Evolutionary conservation across 108 stramenopile species (phyloP).

Genomic region (Licmophora abbreviata): DNA sequence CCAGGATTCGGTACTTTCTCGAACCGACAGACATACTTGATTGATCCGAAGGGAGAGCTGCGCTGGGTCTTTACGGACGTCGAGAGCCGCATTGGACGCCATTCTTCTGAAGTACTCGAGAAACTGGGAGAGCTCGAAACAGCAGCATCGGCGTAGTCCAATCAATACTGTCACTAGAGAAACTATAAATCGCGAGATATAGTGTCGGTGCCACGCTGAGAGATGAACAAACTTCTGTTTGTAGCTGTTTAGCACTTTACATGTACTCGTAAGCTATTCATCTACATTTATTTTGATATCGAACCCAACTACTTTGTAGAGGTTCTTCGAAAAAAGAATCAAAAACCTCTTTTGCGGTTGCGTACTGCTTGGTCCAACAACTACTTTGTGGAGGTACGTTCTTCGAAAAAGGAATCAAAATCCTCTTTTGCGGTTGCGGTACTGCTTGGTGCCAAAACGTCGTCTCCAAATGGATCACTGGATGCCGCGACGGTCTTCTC

Average conservation of each 20-base stretch:
- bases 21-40: conserved; percentile 79
- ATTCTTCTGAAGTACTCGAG: conserved; percentile 62
- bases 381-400: conserved; percentile 10
- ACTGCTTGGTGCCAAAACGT: background rate
- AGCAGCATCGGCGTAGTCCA: too few species aligned
- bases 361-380: conserved; percentile 1
- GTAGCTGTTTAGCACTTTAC: too few species aligned
- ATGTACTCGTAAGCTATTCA: background rate
- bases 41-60: conserved; percentile 66
- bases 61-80: conserved; percentile 78
- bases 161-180: too few species aligned
- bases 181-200: too few species aligned
- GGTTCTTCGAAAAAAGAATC: conserved; percentile 37
- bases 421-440: conserved; percentile 19
- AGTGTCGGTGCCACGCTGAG: too few species aligned
- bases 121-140: conserved; percentile 58
- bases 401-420: conserved; percentile 44
- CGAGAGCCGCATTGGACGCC: conserved; percentile 53
- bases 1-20: conserved; percentile 78
- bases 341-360: conserved; percentile 27
- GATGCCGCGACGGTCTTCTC: conserved; percentile 7
- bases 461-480: conserved; percentile 1
- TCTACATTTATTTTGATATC: too few species aligned
- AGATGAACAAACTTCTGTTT: too few species aligned
- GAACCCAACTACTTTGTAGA: background rate